phyloP scores from a whole-genome alignment of 345 rosid genomes.

The Dovyalis caffra region DNA sequence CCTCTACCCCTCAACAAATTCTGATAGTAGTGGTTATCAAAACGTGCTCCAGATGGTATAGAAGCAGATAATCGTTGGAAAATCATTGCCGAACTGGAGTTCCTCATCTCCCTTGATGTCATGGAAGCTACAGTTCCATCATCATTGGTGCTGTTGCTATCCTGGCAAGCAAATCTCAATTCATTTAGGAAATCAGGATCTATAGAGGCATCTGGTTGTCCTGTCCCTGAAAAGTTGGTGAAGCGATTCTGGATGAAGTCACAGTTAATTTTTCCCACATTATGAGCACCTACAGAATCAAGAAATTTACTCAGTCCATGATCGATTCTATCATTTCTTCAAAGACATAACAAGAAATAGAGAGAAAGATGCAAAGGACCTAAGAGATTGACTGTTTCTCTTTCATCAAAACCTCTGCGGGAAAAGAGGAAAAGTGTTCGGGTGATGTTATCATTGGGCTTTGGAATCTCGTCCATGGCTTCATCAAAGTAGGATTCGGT shows the following conservation, averaged over 20 bases:
- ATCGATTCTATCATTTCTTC: background rate
- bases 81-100: slow-evolving; percentile 7
- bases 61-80: slow-evolving; percentile 13
- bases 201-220: slow-evolving; percentile 39
- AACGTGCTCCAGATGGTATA: slow-evolving; percentile 38
- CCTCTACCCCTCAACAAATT: slow-evolving; percentile 49
- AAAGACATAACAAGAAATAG: background rate
- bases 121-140: slow-evolving; percentile 9
- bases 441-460: slow-evolving; percentile 33
- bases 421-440: slow-evolving; percentile 34
- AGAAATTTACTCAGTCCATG: background rate
- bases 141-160: slow-evolving; percentile 5
- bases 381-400: slow-evolving; percentile 50
- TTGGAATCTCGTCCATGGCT: slow-evolving; percentile 40
- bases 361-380: slow-evolving; percentile 26
- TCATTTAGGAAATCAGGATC: slow-evolving; percentile 37
- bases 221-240: slow-evolving; percentile 38
- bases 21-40: slow-evolving; percentile 39
- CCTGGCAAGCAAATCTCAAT: slow-evolving; percentile 29
- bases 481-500: slow-evolving; percentile 33
- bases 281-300: slow-evolving; percentile 41
- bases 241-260: slow-evolving; percentile 40
- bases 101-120: slow-evolving; percentile 5
- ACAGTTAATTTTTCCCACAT: slow-evolving; percentile 45
- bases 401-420: slow-evolving; percentile 39